phyloP scores from a whole-genome alignment of 1,284 basidiomycete species.

The Ganoderma lingzhi region DNA sequence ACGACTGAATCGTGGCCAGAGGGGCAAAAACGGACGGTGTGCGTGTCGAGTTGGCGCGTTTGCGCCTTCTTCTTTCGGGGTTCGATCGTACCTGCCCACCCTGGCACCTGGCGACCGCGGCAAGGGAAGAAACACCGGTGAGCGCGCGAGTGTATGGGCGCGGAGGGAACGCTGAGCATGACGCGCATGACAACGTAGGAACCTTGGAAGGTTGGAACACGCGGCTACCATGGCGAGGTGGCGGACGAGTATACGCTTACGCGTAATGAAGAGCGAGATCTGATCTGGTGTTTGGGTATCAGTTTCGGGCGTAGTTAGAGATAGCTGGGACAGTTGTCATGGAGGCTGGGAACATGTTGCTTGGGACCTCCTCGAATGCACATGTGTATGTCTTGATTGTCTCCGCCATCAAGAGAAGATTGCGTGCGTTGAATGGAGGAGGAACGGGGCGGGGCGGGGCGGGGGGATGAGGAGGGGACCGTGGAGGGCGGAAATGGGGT shows the following conservation, averaged over 20 bases:
- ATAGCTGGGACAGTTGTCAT: slow-evolving; percentile 30
- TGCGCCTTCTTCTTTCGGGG: slow-evolving; percentile 20
- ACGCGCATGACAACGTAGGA: slow-evolving; percentile 12
- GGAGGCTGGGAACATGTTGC: slow-evolving; percentile 9
- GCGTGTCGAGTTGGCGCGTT: neutral
- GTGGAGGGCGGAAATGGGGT: slow-evolving; percentile 17
- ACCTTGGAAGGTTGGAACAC: neutral
- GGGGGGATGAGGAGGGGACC: slow-evolving; percentile 8
- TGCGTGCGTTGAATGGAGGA: neutral
- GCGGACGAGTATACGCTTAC: slow-evolving; percentile 1
- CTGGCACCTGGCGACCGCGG: neutral
- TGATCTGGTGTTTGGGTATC: slow-evolving; percentile 26
- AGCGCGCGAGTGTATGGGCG: slow-evolving; percentile 14
- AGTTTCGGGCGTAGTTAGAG: slow-evolving; percentile 22
- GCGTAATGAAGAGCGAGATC: slow-evolving; percentile 31
- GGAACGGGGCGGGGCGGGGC: neutral
- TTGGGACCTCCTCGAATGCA: neutral
- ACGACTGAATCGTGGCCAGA: slow-evolving; percentile 33
- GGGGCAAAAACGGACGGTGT: neutral
- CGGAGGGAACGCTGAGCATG: slow-evolving; percentile 6
- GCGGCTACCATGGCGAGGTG: neutral
- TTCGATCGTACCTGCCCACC: slow-evolving; percentile 19
- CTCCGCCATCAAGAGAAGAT: slow-evolving; percentile 11
- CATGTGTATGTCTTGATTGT: slow-evolving; percentile 9
- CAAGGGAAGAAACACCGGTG: slow-evolving; percentile 11